These are phyloP conservation scores for Ploettnerulaceae sp. DNA, from an alignment of 2,329 filamentous ascomycete species.

Conservation along the genomic window DNA sequence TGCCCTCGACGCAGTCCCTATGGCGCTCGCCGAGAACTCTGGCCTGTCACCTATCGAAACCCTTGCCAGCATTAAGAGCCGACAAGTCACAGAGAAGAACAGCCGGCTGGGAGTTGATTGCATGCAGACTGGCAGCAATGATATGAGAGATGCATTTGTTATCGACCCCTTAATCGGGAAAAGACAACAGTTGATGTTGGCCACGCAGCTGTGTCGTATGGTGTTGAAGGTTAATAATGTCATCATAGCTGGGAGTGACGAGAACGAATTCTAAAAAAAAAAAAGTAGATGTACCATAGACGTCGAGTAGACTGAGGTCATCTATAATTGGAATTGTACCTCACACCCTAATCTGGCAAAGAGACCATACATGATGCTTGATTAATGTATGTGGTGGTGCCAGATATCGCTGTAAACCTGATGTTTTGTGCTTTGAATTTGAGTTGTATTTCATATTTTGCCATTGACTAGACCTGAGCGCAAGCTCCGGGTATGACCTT, in stretches of 20 bases:
- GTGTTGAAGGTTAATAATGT: constrained; percentile 97
- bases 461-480: no score
- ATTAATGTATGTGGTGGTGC: background rate
- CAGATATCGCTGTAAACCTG: background rate
- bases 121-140: constrained; percentile 91
- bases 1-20: constrained; percentile 86
- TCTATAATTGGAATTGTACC: constrained; percentile 13
- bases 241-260: constrained; percentile 81
- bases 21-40: constrained; percentile 96
- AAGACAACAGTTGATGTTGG: constrained; percentile 91
- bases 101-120: constrained; percentile 88
- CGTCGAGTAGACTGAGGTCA: constrained; percentile 23
- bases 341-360: background rate
- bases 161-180: constrained; percentile 98
- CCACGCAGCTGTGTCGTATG: constrained; percentile 97
- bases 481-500: no score
- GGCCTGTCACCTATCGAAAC: constrained; percentile 95
- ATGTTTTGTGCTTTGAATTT: no score
- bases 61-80: constrained; percentile 88
- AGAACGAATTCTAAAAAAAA: constrained; percentile 67
- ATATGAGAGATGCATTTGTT: constrained; percentile 97
- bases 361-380: background rate
- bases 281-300: constrained; percentile 29
- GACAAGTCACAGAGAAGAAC: constrained; percentile 85
- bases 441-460: background rate